phyloP scores from a whole-genome alignment of 2,329 filamentous ascomycete genomes.

The Kalmusia sp. region DNA sequence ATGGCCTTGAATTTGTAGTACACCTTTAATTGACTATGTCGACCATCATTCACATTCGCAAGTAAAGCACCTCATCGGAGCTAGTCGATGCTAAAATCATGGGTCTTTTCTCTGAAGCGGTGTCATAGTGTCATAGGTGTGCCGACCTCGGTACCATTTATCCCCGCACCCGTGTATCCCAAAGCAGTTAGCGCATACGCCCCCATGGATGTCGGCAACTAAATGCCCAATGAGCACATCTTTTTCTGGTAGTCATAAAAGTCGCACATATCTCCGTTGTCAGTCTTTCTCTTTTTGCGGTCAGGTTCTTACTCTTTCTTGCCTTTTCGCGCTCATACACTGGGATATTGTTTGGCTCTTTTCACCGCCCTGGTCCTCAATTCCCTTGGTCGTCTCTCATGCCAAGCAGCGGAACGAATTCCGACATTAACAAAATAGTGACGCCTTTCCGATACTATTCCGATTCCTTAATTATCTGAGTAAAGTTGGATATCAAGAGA shows the following conservation, averaged over 20 bases:
- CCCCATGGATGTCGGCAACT: background rate
- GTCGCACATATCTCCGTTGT: background rate
- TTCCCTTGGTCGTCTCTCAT: background rate
- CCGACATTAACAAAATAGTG: background rate
- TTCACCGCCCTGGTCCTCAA: background rate
- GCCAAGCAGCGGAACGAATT: background rate
- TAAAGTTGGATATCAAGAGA: too few relatives aligned
- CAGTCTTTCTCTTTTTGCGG: background rate
- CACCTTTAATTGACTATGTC: too few relatives aligned
- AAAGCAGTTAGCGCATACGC: background rate
- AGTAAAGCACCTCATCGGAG: background rate
- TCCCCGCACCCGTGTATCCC: background rate
- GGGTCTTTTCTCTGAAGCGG: background rate
- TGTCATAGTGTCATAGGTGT: background rate
- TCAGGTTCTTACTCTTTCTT: background rate
- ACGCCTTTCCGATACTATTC: background rate
- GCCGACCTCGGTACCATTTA: constrained; percentile 7
- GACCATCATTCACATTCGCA: background rate
- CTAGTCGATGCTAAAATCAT: background rate
- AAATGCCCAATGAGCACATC: background rate
- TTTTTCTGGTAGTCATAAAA: constrained; percentile 5
- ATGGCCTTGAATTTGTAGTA: too few relatives aligned
- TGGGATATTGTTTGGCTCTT: background rate
- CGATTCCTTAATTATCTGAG: background rate
- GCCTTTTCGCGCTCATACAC: background rate